Conservation (phyloP, 2,329 filamentous ascomycete species). For the Tympanopsis confertula region DNA sequence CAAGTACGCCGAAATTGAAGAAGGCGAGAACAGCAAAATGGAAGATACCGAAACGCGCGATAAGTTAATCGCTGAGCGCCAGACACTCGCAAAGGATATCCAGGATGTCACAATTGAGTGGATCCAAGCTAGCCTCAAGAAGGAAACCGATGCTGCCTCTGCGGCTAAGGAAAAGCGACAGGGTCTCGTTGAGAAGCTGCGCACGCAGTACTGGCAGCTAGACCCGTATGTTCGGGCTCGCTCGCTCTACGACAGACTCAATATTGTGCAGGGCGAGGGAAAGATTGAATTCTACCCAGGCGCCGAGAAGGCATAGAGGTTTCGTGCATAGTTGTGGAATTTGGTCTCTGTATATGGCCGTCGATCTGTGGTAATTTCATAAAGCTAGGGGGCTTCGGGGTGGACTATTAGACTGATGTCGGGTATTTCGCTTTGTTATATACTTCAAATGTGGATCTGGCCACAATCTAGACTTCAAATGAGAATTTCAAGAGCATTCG, state of each 20-base stretch:
- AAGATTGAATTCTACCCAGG: conserved; percentile 1
- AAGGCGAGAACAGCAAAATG: conserved; percentile 47
- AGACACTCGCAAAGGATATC: conserved; percentile 39
- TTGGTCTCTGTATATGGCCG: no score
- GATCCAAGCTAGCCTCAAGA: conserved; percentile 24
- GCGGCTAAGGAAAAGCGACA: conserved; percentile 29
- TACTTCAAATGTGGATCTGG: no score
- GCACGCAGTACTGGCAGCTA: conserved; percentile 57
- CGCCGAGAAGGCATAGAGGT: background rate
- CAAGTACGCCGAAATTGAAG: conserved; percentile 46
- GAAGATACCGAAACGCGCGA: conserved; percentile 28
- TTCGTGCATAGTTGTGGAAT: no score
- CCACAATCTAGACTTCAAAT: no score
- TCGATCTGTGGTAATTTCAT: no score
- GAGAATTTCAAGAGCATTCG: no score
- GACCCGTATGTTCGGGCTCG: conserved; percentile 56
- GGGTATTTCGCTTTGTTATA: no score
- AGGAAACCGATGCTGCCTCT: conserved; percentile 8
- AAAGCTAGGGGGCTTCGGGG: no score
- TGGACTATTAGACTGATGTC: no score
- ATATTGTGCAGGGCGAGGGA: background rate
- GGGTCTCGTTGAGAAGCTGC: conserved; percentile 34
- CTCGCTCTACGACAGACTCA: conserved; percentile 45
- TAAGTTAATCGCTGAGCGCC: conserved; percentile 35
- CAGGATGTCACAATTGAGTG: conserved; percentile 48